Evolutionary conservation across 2,329 filamentous ascomycete species (phyloP).

Genomic region (Colletotrichum gloeosporioides): DNA sequence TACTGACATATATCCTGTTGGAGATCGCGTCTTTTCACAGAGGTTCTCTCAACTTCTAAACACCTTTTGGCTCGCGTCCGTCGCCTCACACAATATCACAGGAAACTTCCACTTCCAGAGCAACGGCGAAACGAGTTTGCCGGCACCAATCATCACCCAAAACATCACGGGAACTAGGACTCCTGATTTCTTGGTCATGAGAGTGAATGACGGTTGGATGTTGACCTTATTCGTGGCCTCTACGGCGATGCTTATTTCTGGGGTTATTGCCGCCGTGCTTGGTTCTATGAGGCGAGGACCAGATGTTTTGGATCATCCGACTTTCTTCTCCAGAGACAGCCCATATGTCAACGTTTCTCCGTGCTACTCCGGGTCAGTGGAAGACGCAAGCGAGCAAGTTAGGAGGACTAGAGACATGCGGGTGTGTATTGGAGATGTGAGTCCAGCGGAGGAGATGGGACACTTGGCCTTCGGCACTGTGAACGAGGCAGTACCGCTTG

Average conservation of each 20-base stretch:
- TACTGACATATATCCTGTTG: background rate
- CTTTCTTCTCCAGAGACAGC: background rate
- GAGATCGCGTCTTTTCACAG: background rate
- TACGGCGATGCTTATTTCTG: background rate
- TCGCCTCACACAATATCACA: background rate
- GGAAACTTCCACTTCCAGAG: background rate
- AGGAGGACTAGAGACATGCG: background rate
- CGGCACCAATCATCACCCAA: background rate
- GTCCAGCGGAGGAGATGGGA: background rate
- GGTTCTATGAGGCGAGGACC: constrained; percentile 30
- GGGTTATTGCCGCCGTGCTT: constrained; percentile 24
- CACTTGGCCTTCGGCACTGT: background rate
- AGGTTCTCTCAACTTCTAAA: background rate
- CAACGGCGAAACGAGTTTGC: too few relatives aligned
- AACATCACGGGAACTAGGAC: background rate
- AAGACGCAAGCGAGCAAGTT: background rate
- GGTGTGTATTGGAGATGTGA: background rate
- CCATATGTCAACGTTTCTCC: background rate
- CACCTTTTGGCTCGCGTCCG: background rate
- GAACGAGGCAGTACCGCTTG: accelerated
- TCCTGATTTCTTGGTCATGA: background rate
- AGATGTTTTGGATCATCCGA: constrained; percentile 28
- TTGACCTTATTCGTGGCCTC: background rate
- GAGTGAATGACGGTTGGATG: background rate
- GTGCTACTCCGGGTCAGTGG: background rate